Conservation (phyloP, 1,139 yeast species). For the Ogataea hybrid region DNA sequence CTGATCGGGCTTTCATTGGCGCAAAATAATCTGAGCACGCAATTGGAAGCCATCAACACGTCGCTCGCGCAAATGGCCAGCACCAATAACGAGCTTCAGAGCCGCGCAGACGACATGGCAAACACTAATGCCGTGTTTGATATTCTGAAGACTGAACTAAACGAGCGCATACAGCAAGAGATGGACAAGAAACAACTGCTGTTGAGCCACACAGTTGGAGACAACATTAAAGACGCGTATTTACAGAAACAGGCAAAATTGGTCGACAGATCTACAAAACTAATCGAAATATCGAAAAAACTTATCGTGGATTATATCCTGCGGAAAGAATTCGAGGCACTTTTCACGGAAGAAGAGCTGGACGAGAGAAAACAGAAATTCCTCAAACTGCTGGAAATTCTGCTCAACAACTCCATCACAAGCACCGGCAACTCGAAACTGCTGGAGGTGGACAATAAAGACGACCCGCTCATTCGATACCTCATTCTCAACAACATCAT, state of each 20-base stretch:
- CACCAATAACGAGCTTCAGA: not conserved
- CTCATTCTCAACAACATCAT: conserved; percentile 29
- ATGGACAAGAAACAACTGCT: conserved; percentile 5
- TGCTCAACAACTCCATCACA: conserved; percentile 29
- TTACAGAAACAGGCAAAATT: conserved; percentile 10
- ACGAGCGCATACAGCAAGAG: conserved; percentile 10
- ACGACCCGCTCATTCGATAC: conserved; percentile 32
- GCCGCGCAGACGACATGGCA: conserved; percentile 5
- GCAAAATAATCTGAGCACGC: conserved; percentile 14
- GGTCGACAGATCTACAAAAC: conserved; percentile 11
- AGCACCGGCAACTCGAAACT: conserved; percentile 12
- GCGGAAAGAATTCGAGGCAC: conserved; percentile 22
- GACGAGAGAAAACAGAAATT: conserved; percentile 21
- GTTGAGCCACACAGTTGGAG: conserved; percentile 6
- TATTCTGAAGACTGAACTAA: conserved; percentile 4
- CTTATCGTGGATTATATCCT: conserved; percentile 29
- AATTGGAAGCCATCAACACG: conserved; percentile 10
- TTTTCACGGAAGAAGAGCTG: conserved; percentile 18
- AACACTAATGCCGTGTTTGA: conserved; percentile 6
- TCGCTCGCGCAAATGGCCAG: not conserved
- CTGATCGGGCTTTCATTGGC: conserved; percentile 25
- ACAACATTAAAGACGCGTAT: conserved; percentile 3
- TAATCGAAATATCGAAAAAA: conserved; percentile 23
- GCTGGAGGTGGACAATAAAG: conserved; percentile 25
- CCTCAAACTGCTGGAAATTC: conserved; percentile 28